phyloP scores from a whole-genome alignment of 345 rosid species.

The Diplotaxis tenuifolia region DNA sequence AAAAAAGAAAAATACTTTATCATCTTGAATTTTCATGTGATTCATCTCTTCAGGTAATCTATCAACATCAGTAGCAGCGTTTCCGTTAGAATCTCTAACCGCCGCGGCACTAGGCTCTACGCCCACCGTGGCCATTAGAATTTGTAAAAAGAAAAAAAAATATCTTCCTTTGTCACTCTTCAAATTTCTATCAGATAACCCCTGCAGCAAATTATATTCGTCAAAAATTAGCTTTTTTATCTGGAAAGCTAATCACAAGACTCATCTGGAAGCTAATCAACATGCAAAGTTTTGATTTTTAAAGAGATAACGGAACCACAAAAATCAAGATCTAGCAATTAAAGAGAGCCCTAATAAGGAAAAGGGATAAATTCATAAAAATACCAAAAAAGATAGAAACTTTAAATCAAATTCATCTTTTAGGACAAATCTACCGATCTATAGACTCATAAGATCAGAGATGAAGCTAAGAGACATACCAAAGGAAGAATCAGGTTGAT shows the following conservation, averaged over 20 bases:
- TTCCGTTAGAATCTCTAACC: constrained; percentile 53
- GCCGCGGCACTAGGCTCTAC: constrained; percentile 54
- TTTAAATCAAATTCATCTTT: constrained; percentile 2
- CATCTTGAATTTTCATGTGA: constrained; percentile 89
- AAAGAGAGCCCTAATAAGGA: neutral
- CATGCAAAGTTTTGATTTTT: constrained; percentile 19
- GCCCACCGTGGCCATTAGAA: constrained; percentile 63
- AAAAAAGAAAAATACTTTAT: constrained; percentile 51
- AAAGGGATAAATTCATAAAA: neutral
- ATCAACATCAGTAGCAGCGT: constrained; percentile 57
- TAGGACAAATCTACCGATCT: constrained; percentile 4
- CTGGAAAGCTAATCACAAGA: neutral
- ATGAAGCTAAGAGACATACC: constrained; percentile 8
- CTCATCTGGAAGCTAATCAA: constrained; percentile 15
- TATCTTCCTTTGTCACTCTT: constrained; percentile 24
- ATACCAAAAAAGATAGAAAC: neutral
- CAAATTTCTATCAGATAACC: constrained; percentile 7
- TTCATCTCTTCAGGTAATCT: constrained; percentile 84
- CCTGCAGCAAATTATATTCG: constrained; percentile 31
- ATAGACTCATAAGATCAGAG: neutral
- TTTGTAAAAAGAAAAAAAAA: neutral
- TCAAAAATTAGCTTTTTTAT: too few species aligned
- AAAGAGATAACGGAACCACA: neutral
- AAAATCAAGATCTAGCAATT: neutral
- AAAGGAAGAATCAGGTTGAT: constrained; percentile 9